Evolutionary conservation across 805 yeast genomes (phyloP), one percentile per base, ranked within the genome.

Genomic region (Suhomyces emberorum): DNA sequence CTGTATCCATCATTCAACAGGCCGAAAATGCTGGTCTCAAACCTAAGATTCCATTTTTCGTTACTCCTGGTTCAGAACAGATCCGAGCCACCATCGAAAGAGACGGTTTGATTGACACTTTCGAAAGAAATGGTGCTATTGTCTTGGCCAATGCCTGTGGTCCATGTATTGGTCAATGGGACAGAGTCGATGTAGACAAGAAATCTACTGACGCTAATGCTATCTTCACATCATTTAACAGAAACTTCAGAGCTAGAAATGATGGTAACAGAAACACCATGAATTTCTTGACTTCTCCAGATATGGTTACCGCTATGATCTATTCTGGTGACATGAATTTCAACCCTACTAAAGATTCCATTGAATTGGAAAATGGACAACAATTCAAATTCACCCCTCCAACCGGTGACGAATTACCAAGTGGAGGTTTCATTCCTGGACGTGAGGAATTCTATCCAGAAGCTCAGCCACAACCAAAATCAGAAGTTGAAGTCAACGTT

Each of bases 151-250:
- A 91, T 62, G 98, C 98, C 41, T 91, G 98, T 76, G 98, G 98
- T 59, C 98, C 98, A 61, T 89, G 98, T 78, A 89, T 89, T 61
- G 98, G 98, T 59, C 97, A 91, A 74, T 91, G 98, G 98, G 96
- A 93, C 63, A 84, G 98, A 72, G 74, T 76, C 47, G 95, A 86
- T 58, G 76, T 85, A 29, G 63, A 76, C 31, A 79, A 79, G 59
- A 69, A 73, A 19, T 74, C 83, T 5, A 70, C 72, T 35, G 88
- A 81, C 46, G 72, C 73, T 52, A 89, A 88, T 65, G 86, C 98
- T 36, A 93, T 91, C 51, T 89, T 91, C 66, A 88, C 98, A 4
- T 89, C 97, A 9, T 91, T 89, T 77, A 91, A 91, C 79, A 84
- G 98, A 76, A 91, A 91, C 69, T 91, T 91, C 77, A 83, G 93